Base-by-base conservation (phyloP, 768 basidiomycete species). In the Phallus indusiatus region DNA sequence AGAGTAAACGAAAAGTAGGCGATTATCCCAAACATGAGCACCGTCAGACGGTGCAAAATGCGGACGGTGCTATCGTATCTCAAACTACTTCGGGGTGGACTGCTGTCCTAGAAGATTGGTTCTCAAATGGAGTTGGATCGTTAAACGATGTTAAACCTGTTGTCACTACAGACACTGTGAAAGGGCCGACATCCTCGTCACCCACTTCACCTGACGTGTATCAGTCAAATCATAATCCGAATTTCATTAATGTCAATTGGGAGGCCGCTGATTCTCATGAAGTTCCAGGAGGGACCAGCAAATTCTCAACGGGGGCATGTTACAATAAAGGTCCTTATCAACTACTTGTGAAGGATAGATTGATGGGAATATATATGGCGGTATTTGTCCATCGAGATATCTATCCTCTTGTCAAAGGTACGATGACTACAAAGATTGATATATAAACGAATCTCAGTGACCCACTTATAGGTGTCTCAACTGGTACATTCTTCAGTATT, bases 291-390 rank as follows among this genome's bases (percentile, higher is more conserved):
- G 47, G 35, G 14, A 60, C 59, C 21, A 54, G 34, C 20, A 50
- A 54, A 1, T 62, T 34, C 64, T 47, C 49, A 46, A 34, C 55
- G 14, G 22, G 21, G 22, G 22, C 33, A 11, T 16, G 16, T 21
- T n/a, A 33, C 12, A 72, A 77, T 56, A 77, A 77, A 64, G 90
- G 89, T 0, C 91, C 90, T 16, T 97, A 96, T 67, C 78, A 89
- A 62, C 77, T 94, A 22, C 75, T 95, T 11, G 78, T 82, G 56
- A 97, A 97, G 72, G 93, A 96, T 65, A 79, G 94, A 33, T 77
- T 97, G 73, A 87, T 97, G 88, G 91, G 91, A 1, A 80, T 94
- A 47, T 91, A 91, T 67, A 75, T 90, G 36, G 81, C 87, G 5
- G 69, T 91, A 5, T 91, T 85, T 66, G 77, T 90, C 33, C 84